A percentile compares a stretch with the other conserved stretches of the same genome.
Evolutionary conservation across 768 basidiomycete genomes (phyloP).

Genomic region (Tricholoma sp.): DNA sequence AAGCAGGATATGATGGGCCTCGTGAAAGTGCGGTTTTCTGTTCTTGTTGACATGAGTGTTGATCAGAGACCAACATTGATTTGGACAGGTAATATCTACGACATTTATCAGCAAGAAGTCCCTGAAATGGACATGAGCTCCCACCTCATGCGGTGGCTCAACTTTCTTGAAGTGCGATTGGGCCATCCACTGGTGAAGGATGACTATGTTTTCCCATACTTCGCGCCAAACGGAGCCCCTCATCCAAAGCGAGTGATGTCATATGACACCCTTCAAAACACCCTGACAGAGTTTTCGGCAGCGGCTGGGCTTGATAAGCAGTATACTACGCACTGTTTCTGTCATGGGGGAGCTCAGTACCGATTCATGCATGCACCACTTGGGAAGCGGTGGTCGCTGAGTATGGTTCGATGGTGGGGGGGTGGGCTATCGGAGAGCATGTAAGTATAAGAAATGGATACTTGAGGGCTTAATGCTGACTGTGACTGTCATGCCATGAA

Average conservation of each 20-base stretch:
- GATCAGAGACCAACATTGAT: neutral
- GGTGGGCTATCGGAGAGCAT: conserved; percentile 35
- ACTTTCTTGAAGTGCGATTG: conserved; percentile 13
- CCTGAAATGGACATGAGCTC: conserved; percentile 23
- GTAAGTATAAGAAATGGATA: conserved; percentile 15
- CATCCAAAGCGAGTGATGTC: conserved; percentile 19
- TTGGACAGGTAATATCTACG: conserved; percentile 21
- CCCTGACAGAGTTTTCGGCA: conserved; percentile 21
- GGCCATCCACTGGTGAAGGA: conserved; percentile 8
- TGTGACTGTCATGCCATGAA: neutral
- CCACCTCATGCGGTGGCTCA: conserved; percentile 21
- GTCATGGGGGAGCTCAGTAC: conserved; percentile 18
- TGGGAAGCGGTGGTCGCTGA: conserved; percentile 29
- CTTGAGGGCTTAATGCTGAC: neutral
- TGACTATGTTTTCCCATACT: conserved; percentile 30
- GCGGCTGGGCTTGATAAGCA: conserved; percentile 17
- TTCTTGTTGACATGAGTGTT: neutral
- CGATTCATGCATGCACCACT: conserved; percentile 32
- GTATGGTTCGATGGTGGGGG: conserved; percentile 35
- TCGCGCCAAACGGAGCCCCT: conserved; percentile 21
- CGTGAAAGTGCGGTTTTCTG: neutral
- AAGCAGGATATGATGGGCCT: too few relatives aligned
- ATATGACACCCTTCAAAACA: conserved; percentile 22
- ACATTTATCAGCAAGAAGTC: conserved; percentile 30
- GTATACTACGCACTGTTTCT: conserved; percentile 32